These are phyloP conservation scores for Huntiella savannae DNA, from an alignment of 2,329 filamentous ascomycete genomes.

Conservation along the genomic window DNA sequence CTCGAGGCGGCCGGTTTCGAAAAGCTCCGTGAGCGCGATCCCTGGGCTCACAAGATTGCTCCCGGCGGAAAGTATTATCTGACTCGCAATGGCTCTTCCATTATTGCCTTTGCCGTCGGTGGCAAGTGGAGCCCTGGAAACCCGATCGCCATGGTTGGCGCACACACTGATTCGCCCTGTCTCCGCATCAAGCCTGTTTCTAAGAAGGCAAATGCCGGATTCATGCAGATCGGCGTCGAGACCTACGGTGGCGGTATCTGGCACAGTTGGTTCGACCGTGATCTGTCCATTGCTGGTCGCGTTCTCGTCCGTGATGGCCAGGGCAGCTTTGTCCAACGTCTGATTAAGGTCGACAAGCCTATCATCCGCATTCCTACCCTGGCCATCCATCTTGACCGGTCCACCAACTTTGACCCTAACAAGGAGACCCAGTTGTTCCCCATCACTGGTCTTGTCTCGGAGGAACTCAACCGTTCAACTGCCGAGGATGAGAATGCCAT, in stretches of 20 bases:
- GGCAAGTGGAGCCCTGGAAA: conserved; percentile 82
- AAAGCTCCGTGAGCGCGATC: conserved; percentile 75
- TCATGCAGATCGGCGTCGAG: conserved; percentile 87
- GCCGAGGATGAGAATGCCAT: conserved; percentile 21
- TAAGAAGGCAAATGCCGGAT: conserved; percentile 71
- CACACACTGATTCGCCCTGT: conserved; percentile 88
- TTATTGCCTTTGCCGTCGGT: conserved; percentile 83
- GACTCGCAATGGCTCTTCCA: conserved; percentile 80
- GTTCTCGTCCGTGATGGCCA: conserved; percentile 60
- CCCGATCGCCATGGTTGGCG: conserved; percentile 79
- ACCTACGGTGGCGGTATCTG: conserved; percentile 93
- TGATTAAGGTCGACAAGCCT: conserved; percentile 79
- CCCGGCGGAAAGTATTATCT: conserved; percentile 93
- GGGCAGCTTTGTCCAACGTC: conserved; percentile 59
- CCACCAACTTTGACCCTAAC: conserved; percentile 77
- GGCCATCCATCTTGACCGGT: conserved; percentile 81
- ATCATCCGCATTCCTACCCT: conserved; percentile 83
- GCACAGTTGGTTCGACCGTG: conserved; percentile 97
- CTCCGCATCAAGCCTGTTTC: conserved; percentile 87
- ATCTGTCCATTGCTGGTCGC: conserved; percentile 75
- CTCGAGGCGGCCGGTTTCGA: conserved; percentile 72
- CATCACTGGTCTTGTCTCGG: conserved; percentile 70
- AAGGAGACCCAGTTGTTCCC: conserved; percentile 94
- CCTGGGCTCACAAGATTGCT: conserved; percentile 60
- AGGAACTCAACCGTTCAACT: conserved; percentile 55